Base-by-base conservation (phyloP, 805 yeast genomes). In the Scheffersomyces stipitis region DNA sequence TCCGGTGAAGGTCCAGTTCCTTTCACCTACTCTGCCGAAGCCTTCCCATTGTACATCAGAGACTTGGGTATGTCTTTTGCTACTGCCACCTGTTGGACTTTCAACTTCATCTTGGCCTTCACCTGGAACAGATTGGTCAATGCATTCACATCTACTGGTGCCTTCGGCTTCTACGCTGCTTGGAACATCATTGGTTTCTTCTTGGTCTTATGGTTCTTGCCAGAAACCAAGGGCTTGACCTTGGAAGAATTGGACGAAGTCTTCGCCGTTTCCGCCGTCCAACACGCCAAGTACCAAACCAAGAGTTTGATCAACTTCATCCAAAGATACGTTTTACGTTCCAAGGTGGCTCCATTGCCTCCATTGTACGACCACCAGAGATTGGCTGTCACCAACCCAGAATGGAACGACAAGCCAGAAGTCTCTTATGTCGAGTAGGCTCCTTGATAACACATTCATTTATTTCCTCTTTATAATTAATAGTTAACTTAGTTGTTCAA, bases 1-100 rank as follows among this genome's bases (percentile, higher is more conserved):
- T 78, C 86, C 3, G 91, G 95, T 37, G 87, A 84, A 58, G 96
- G 96, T 30, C 95, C 93, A 10, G 93, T 87, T 30, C 95, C 96
- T 3, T 87, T 87, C 66, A 83, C 93, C 2, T 85, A 87, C 55
- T 81, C 89, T 16, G 95, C 95, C 7, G 96, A 87, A 60, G 85
- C 83, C 51, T 77, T 67, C 83, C 87, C 91, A 42, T 69, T 86
- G 52, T 83, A 83, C 52, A 77, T 85, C 43, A 78, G 95, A 63
- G 89, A 86, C 47, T 64, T 85, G 36, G 90, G 91, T 36, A 83
- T 87, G 81, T 80, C 89, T 2, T 69, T 81, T 45, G 91, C 90
- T 18, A 81, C 90, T 20, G 82, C 86, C 15, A 78, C 83, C 14
- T 70, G 83, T 56, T 81, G 86, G 86, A 81, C 81, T 61, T 81